Percentiles rank a stretch among this genome's conserved stretches.
phyloP scores from a whole-genome alignment of 345 rosid genomes.

The Trapa bicornis region DNA sequence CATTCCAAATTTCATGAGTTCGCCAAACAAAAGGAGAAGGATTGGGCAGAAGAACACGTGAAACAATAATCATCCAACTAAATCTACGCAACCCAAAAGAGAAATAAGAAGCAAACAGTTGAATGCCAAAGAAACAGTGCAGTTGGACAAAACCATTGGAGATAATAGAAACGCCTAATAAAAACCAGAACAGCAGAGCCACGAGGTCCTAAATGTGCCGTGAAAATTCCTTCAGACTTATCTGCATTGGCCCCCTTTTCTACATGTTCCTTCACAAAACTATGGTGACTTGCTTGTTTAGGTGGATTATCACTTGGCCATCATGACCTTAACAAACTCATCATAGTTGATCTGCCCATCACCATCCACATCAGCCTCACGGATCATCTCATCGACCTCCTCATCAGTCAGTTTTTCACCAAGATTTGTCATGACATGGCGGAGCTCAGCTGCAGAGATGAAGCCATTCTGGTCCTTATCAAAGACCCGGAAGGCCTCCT shows the following conservation, averaged over 20 bases:
- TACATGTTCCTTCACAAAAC: constrained; percentile 10
- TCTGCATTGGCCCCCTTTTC: constrained; percentile 21
- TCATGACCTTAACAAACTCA: constrained; percentile 39
- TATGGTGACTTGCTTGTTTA: neutral
- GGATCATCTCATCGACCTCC: constrained; percentile 43
- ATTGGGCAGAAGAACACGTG: constrained; percentile 8
- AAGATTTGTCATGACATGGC: constrained; percentile 39
- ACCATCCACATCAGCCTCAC: constrained; percentile 39
- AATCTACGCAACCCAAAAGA: neutral
- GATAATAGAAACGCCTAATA: constrained; percentile 12
- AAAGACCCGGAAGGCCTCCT: constrained; percentile 37
- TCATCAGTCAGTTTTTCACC: constrained; percentile 41
- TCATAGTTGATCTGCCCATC: constrained; percentile 43
- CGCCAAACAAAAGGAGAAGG: constrained; percentile 9
- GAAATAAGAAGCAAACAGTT: constrained; percentile 19
- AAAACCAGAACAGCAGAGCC: constrained; percentile 16
- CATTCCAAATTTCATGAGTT: constrained; percentile 9
- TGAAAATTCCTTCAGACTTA: constrained; percentile 24
- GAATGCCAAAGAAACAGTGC: constrained; percentile 8
- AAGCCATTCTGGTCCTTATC: constrained; percentile 44
- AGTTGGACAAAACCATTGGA: constrained; percentile 14
- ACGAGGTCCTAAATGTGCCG: constrained; percentile 14
- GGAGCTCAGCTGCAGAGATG: constrained; percentile 39
- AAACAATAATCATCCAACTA: constrained; percentile 7
- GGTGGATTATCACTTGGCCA: constrained; percentile 29